Evolutionary conservation across 805 yeast genomes (phyloP).

Genomic region (Starmerella lactis-condensi): DNA sequence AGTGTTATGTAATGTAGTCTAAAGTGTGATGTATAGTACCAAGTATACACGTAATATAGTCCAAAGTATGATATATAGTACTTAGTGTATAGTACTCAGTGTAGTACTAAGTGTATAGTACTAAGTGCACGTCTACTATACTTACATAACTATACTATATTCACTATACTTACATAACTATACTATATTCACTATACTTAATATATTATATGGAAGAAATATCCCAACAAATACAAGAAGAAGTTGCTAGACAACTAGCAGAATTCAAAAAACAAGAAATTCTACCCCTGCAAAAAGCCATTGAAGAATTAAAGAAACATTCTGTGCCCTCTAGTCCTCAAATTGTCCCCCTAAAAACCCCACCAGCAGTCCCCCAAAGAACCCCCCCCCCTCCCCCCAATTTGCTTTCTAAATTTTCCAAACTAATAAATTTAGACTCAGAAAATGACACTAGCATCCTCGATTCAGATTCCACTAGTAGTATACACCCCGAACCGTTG

Average conservation of each 20-base stretch:
- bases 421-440: too few species aligned
- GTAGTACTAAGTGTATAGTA: too few species aligned
- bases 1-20: too few species aligned
- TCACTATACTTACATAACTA: constrained; percentile 1
- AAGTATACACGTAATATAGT: too few species aligned
- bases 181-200: background rate
- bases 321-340: constrained; percentile 1
- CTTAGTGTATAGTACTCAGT: too few species aligned
- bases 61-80: too few species aligned
- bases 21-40: too few species aligned
- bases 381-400: constrained; percentile 3
- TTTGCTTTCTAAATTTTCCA: too few species aligned
- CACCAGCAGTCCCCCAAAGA: background rate
- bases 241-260: constrained; percentile 8
- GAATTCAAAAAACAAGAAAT: constrained; percentile 9
- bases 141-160: background rate
- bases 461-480: too few species aligned
- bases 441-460: too few species aligned
- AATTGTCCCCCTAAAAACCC: background rate
- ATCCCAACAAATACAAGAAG: constrained; percentile 6
- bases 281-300: constrained; percentile 4
- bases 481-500: too few species aligned
- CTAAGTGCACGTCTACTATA: too few species aligned
- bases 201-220: constrained; percentile 2
- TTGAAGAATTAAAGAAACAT: constrained; percentile 6